These are phyloP conservation scores for Mesembryanthemum crystallinum DNA, from an alignment of 148 eudicot species.

Conservation along the genomic window DNA sequence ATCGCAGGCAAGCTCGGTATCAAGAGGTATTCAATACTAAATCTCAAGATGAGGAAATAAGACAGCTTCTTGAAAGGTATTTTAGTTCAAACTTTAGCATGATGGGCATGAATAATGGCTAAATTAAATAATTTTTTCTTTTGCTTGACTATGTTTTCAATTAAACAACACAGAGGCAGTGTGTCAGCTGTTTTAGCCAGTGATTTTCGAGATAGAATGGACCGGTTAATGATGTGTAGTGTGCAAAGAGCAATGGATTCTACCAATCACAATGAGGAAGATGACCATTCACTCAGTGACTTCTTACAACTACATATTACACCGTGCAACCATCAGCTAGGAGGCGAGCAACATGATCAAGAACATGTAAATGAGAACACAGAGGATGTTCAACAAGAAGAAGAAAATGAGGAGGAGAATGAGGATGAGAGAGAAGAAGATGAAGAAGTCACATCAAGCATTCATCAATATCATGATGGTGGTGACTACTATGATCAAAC, in stretches of 20 bases:
- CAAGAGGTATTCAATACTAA: slow-evolving; percentile 59
- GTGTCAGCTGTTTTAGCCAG: slow-evolving; percentile 72
- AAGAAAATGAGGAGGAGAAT: slow-evolving; percentile 18
- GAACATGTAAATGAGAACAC: neutral
- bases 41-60: slow-evolving; percentile 58
- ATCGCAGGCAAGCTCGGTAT: slow-evolving; percentile 67
- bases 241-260: slow-evolving; percentile 33
- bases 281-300: slow-evolving; percentile 14
- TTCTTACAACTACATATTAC: slow-evolving; percentile 11
- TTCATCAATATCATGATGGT: slow-evolving; percentile 27
- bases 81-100: neutral
- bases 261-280: slow-evolving; percentile 5
- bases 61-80: slow-evolving; percentile 71
- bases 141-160: neutral
- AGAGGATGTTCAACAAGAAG: neutral
- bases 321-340: neutral
- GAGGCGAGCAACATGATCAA: slow-evolving; percentile 5
- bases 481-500: slow-evolving; percentile 34
- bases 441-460: slow-evolving; percentile 16
- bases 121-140: neutral
- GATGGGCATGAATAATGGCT: no score
- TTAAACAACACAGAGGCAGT: slow-evolving; percentile 45
- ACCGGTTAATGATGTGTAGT: slow-evolving; percentile 51
- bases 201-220: slow-evolving; percentile 60
- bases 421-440: slow-evolving; percentile 26